Evolutionary conservation across 2,329 filamentous ascomycete genomes (phyloP), one percentile per base, ranked within the genome.

Genomic region (Colletotrichum sp.): DNA sequence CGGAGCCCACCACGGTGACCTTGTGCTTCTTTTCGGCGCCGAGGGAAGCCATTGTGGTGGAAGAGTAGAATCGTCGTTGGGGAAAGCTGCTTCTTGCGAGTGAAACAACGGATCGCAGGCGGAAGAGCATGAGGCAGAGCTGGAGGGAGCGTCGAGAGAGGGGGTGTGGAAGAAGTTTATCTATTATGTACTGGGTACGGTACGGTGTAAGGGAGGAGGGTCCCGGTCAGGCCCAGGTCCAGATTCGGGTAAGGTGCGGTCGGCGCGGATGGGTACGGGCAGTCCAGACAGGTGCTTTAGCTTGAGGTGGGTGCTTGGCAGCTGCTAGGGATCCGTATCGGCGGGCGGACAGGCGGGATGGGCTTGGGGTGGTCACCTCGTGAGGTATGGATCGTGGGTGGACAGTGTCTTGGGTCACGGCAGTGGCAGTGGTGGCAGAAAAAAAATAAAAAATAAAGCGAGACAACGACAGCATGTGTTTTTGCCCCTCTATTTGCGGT

Each of bases 1-100:
- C 97, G 68, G 96, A 99, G 81, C 97, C 97, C 79, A 99, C 92
- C 68, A 99, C 92, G 77, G 96, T 96, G 82, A 98, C 95, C 90
- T 96, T 98, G 91, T 98, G 96, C 87, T 94, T 96, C 88, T 92
- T 94, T 78, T 90, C 86, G 72, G 89, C 85, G 75, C 87, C 89
- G 57, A 90, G 82, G 66, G 80, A 82, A 74, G 81, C 78, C 80
- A 82, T 82, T 30, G 71, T 81, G 69, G 57, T 36, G 63, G 70
- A 60, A 3, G 69, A 74, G 63, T 70, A 32, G 67, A 65, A 69
- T 57, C 65, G 52, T 68, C 65, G 72, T 44, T 44, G 32, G 52
- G 66, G 71, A 63, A 76, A 67, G 55, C 66, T 76, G 71, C 65
- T 76, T 70, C 67, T 59, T 60, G 71, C 71, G 36, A 75, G 30